These are phyloP conservation scores for Phytophthora pseudosyringae DNA, from an alignment of 352 stramenopile species.

Conservation along the genomic window DNA sequence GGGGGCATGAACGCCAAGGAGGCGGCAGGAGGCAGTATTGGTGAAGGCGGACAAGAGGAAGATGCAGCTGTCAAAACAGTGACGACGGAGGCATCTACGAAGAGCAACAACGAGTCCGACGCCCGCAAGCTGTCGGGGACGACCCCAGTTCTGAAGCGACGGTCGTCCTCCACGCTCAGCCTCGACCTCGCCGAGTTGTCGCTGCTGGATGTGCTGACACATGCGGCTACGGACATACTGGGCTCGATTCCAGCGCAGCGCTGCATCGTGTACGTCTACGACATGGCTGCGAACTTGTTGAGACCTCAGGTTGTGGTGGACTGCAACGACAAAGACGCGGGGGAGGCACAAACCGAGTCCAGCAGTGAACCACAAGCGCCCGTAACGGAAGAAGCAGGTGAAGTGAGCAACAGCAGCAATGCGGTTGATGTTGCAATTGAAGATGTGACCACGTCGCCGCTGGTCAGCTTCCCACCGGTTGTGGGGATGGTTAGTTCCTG, in stretches of 20 bases:
- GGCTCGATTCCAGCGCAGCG: constrained; percentile 51
- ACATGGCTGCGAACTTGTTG: constrained; percentile 56
- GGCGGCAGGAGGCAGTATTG: background rate
- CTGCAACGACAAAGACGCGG: constrained; percentile 6
- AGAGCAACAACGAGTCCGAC: constrained; percentile 1
- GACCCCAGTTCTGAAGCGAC: constrained; percentile 7
- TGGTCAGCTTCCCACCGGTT: constrained; percentile 55
- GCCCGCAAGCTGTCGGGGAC: constrained; percentile 4
- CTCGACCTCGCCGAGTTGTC: constrained; percentile 30
- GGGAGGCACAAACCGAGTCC: background rate
- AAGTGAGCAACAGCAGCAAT: background rate
- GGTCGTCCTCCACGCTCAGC: constrained; percentile 11
- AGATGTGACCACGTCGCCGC: background rate
- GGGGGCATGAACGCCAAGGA: background rate
- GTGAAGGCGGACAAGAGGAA: no score
- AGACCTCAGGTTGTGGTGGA: constrained; percentile 42
- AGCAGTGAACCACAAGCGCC: background rate
- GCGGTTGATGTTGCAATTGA: background rate
- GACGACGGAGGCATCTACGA: background rate
- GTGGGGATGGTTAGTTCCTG: constrained; percentile 64
- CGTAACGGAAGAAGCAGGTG: background rate
- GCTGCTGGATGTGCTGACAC: constrained; percentile 43
- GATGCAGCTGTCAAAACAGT: no score
- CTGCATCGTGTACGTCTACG: constrained; percentile 62
- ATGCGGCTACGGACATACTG: constrained; percentile 45